Evolutionary conservation across 306 rosid genomes (phyloP).

Genomic region (Dryas octopetala): DNA sequence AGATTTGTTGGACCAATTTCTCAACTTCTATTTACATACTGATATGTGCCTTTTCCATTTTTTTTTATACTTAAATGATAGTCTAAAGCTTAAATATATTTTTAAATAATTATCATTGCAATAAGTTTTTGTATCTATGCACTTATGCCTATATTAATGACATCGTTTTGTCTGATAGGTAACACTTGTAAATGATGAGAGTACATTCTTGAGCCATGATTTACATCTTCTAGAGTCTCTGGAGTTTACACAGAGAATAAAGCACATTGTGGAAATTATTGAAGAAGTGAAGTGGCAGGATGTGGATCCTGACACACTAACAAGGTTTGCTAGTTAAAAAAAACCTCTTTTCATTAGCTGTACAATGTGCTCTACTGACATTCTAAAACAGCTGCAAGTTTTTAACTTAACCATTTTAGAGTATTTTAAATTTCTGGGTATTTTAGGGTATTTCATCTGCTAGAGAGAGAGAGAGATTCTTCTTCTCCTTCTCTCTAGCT

Average conservation of each 20-base stretch:
- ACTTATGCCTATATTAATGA: background rate
- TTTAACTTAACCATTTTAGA: background rate
- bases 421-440: no score
- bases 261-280: conserved; percentile 74
- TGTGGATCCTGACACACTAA: conserved; percentile 75
- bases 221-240: conserved; percentile 84
- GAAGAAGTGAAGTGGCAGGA: conserved; percentile 83
- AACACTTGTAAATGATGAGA: conserved; percentile 48
- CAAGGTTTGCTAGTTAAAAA: conserved; percentile 58
- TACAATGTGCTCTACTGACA: background rate
- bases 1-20: conserved; percentile 7
- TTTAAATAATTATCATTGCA: background rate
- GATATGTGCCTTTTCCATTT: background rate
- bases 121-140: background rate
- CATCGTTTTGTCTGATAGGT: conserved; percentile 44
- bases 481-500: no score
- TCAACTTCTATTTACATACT: background rate
- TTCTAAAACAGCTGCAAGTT: background rate
- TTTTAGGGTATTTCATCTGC: no score
- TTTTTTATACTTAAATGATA: background rate
- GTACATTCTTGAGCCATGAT: conserved; percentile 85
- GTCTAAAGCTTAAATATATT: background rate
- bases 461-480: no score
- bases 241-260: conserved; percentile 84
- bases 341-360: background rate